These are phyloP conservation scores for Sordaria brevicollis DNA, from an alignment of 495 filamentous ascomycete species.

Conservation along the genomic window DNA sequence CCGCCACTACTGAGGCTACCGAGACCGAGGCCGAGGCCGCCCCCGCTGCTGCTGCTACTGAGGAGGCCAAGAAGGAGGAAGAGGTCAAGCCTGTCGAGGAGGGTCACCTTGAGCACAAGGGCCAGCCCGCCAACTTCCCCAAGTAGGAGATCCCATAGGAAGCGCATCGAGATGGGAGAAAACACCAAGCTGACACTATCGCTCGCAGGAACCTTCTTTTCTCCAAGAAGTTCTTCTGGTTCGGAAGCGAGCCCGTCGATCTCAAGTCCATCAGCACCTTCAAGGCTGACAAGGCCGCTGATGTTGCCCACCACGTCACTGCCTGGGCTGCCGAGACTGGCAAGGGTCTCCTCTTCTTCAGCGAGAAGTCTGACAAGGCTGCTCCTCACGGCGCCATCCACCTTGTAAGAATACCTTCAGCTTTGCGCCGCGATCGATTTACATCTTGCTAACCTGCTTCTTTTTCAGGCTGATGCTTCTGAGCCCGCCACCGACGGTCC, in stretches of 20 bases:
- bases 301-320: conserved; percentile 64
- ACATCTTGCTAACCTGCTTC: conserved; percentile 8
- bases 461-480: conserved; percentile 61
- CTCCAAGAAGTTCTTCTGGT: conserved; percentile 68
- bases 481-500: conserved; percentile 65
- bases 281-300: conserved; percentile 72
- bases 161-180: not conserved
- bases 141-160: conserved; percentile 54
- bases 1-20: conserved; percentile 39
- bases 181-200: conserved; percentile 8
- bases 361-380: conserved; percentile 73
- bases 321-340: conserved; percentile 89
- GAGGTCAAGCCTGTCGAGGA: conserved; percentile 59
- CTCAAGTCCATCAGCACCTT: conserved; percentile 63
- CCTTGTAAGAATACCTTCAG: conserved; percentile 46
- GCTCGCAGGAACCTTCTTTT: conserved; percentile 34
- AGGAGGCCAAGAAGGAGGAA: conserved; percentile 42
- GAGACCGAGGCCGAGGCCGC: conserved; percentile 39
- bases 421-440: not conserved
- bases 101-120: conserved; percentile 78
- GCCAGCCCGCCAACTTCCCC: conserved; percentile 62
- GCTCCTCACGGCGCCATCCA: conserved; percentile 75
- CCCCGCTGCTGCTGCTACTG: conserved; percentile 23
- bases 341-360: conserved; percentile 89
- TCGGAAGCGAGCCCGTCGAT: conserved; percentile 71